These are phyloP conservation scores for Stagonosporopsis chrysanthemi DNA, from an alignment of 2,329 filamentous ascomycete genomes.

Conservation along the genomic window DNA sequence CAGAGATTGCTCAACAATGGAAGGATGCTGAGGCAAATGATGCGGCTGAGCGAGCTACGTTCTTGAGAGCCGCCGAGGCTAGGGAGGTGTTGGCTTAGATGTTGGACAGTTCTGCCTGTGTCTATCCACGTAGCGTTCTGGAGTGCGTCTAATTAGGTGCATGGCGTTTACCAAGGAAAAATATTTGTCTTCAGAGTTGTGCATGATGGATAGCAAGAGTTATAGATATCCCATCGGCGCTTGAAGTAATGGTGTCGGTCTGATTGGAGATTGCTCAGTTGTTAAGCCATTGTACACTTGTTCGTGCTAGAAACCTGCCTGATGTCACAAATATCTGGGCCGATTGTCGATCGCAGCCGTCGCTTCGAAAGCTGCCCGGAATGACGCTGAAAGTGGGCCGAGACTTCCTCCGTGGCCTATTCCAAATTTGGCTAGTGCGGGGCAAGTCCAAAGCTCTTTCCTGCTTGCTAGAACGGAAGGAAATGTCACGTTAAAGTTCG, in stretches of 20 bases:
- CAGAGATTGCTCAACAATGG: conserved; percentile 43
- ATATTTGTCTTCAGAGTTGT: not conserved
- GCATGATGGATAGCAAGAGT: not conserved
- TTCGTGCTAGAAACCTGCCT: not conserved
- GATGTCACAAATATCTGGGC: not conserved
- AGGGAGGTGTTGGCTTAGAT: conserved; percentile 10
- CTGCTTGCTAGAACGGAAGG: not conserved
- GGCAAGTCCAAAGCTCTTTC: not conserved
- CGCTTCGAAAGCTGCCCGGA: not conserved
- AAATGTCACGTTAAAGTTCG: not conserved
- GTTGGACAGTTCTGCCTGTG: not conserved
- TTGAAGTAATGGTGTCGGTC: not conserved
- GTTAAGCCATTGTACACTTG: not conserved
- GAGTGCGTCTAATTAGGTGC: conserved; percentile 1
- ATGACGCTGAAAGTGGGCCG: not conserved
- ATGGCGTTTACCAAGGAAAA: conserved; percentile 8
- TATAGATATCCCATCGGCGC: not conserved
- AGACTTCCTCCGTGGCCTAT: not conserved
- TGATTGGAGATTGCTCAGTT: not conserved
- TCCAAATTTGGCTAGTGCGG: not conserved
- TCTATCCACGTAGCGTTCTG: not conserved
- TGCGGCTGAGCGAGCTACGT: conserved; percentile 44
- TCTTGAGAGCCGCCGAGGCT: conserved; percentile 38
- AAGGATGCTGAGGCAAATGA: conserved; percentile 49
- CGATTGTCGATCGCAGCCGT: not conserved